A percentile compares a stretch with the other conserved stretches of the same genome.
These are phyloP conservation scores for Hysterium pulicare DNA, from an alignment of 2,329 filamentous ascomycete species.

Conservation along the genomic window DNA sequence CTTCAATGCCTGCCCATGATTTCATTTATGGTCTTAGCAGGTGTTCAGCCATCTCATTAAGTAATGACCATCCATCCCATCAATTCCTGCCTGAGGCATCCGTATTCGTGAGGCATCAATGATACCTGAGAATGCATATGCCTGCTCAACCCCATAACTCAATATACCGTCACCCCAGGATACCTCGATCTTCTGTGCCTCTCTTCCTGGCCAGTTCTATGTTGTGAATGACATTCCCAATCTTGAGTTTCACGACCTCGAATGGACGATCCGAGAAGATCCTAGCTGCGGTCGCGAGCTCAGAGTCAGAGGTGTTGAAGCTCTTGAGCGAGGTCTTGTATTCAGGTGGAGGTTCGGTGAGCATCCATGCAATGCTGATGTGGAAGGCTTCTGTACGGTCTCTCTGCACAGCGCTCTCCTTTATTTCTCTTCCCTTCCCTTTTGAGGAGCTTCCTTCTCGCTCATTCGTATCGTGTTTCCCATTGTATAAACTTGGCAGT, in stretches of 20 bases:
- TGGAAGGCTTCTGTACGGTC: constrained; percentile 67
- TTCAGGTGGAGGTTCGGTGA: constrained; percentile 25
- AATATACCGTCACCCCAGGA: constrained; percentile 12
- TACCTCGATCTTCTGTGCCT: constrained; percentile 6
- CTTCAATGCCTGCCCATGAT: too few relatives aligned
- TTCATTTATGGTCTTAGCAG: too few relatives aligned
- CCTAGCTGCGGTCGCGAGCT: constrained; percentile 15
- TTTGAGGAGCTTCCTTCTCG: background rate
- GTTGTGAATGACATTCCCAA: constrained; percentile 41
- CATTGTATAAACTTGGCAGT: constrained; percentile 68
- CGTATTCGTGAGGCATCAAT: too few relatives aligned
- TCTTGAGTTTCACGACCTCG: constrained; percentile 45
- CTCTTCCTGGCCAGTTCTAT: constrained; percentile 26
- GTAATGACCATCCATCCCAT: too few relatives aligned
- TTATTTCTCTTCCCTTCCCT: background rate
- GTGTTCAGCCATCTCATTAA: too few relatives aligned
- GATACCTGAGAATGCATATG: too few relatives aligned
- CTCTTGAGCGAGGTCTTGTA: constrained; percentile 21
- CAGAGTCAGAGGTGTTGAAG: constrained; percentile 11
- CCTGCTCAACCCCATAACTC: constrained; percentile 9
- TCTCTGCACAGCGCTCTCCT: constrained; percentile 1
- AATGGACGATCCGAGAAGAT: constrained; percentile 28
- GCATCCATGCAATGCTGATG: constrained; percentile 81
- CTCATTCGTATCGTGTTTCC: constrained; percentile 20
- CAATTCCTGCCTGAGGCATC: too few relatives aligned